A percentile compares a stretch with the other conserved stretches of the same genome.
Conservation (phyloP, 768 basidiomycete species). For the Suillus ampliporus region DNA sequence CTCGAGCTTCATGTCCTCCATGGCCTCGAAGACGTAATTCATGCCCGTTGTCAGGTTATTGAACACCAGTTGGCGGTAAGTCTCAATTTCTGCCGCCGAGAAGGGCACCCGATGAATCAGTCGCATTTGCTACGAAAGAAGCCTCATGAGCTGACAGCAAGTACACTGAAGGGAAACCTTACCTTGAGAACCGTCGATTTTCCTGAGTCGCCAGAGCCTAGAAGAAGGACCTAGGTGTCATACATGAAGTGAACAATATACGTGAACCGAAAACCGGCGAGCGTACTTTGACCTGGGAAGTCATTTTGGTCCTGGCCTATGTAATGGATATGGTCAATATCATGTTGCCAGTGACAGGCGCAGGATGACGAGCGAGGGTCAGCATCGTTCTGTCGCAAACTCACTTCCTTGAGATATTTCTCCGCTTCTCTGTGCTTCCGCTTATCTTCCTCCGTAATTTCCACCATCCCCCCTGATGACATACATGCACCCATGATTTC, state of each 20-base stretch:
- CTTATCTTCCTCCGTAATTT: constrained; percentile 73
- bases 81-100: constrained; percentile 80
- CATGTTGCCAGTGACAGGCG: constrained; percentile 13
- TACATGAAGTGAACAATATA: neutral
- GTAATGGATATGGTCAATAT: constrained; percentile 1
- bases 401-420: constrained; percentile 77
- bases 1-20: constrained; percentile 87
- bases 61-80: constrained; percentile 90
- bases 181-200: constrained; percentile 94
- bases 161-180: constrained; percentile 14
- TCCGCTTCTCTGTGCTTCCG: constrained; percentile 71
- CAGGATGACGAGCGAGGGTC: constrained; percentile 10
- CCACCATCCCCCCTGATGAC: constrained; percentile 60
- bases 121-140: constrained; percentile 82
- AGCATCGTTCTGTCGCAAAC: constrained; percentile 26
- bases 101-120: constrained; percentile 91
- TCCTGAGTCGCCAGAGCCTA: constrained; percentile 93
- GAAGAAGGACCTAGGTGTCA: constrained; percentile 69
- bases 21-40: constrained; percentile 80
- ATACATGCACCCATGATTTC: constrained; percentile 77
- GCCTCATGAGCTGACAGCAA: constrained; percentile 4
- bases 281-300: constrained; percentile 75
- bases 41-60: constrained; percentile 90
- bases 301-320: constrained; percentile 77
- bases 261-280: neutral